Base-by-base conservation (phyloP, 2,329 filamentous ascomycete species). In the Phialemoniopsis sp. region DNA sequence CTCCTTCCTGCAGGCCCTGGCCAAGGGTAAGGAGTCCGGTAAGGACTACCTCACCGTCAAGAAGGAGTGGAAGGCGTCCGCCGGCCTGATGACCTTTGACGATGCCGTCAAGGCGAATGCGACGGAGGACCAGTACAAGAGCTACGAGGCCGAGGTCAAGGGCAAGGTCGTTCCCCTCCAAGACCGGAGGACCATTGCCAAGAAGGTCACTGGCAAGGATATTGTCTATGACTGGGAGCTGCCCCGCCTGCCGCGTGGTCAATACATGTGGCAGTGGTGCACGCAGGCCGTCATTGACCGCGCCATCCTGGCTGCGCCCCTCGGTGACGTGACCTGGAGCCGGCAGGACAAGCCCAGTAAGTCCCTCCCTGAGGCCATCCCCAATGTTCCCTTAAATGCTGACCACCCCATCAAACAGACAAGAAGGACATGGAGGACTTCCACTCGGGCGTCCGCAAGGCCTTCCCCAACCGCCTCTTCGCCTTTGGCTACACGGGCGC, bases 151-250 rank as follows among this genome's bases (percentile, higher is more conserved):
- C 41, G 70, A 79, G 46, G 72, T 78, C 51, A 85, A 87, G 68
- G 89, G 90, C 53, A 96, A 95, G 78, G 86, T 80, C 70, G 89
- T 94, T 66, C 54, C 67, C 6, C 21, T 26, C 6, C 21, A 26
- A 28, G 91, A 96, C 67, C 82, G 88, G 26, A 78, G 89, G 49
- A 83, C 82, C 34, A 78, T 94, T 52, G 90, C 93, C 36, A 84
- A 83, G 58, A 72, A 74, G 28, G 64, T 95, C 45, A 82, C 87
- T 2, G 90, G 90, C 41, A 71, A 78, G 4, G 89, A 95, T 50
- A 73, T 97, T 56, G 82, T 80, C 76, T 98, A 93, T 68, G 82
- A 98, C 72, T 98, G 93, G 93, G 90, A 97, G 41, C 72, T 85
- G n/a, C 83, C 93, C 16, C 76, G 93, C 45, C 97, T 93, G 15